A percentile compares a stretch with the other conserved stretches of the same genome.
phyloP scores from a whole-genome alignment of 2,329 filamentous ascomycete species.

The Beauveria varroae region DNA sequence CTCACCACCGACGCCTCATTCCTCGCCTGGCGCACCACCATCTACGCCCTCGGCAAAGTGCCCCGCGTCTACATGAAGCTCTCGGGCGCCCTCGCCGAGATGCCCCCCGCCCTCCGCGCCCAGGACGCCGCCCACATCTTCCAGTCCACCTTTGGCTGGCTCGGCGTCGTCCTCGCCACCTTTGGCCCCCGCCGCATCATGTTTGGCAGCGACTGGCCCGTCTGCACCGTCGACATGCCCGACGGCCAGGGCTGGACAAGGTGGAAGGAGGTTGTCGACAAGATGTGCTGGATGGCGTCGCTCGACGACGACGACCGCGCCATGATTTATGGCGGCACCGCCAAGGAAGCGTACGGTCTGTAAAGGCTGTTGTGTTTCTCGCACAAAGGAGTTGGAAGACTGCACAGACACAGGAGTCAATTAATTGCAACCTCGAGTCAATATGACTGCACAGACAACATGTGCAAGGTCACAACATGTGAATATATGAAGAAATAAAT shows the following conservation, averaged over 20 bases:
- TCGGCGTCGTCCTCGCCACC: conserved; percentile 60
- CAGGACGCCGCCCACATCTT: conserved; percentile 51
- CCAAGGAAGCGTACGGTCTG: conserved; percentile 61
- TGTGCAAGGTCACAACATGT: too few species aligned
- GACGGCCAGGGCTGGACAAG: conserved; percentile 56
- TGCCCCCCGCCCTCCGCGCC: conserved; percentile 48
- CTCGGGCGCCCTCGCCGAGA: conserved; percentile 78
- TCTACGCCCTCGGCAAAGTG: conserved; percentile 59
- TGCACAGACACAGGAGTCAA: too few species aligned
- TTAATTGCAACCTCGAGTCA: too few species aligned
- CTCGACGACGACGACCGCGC: conserved; percentile 54
- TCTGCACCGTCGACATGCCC: conserved; percentile 57
- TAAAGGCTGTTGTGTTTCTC: conserved; percentile 14
- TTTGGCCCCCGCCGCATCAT: conserved; percentile 71
- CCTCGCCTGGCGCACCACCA: conserved; percentile 59
- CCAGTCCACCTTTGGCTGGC: conserved; percentile 59
- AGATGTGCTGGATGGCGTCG: conserved; percentile 55
- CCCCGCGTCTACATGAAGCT: conserved; percentile 78
- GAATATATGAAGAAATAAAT: too few species aligned
- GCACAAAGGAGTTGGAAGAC: too few species aligned
- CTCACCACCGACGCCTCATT: conserved; percentile 49
- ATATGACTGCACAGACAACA: too few species aligned
- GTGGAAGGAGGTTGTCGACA: conserved; percentile 67
- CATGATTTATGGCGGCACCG: conserved; percentile 66
- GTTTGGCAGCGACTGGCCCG: conserved; percentile 92